Percentiles rank a stretch among this genome's conserved stretches.
phyloP scores from a whole-genome alignment of 108 stramenopile species.

The Pseudonitzschia multistriata region DNA sequence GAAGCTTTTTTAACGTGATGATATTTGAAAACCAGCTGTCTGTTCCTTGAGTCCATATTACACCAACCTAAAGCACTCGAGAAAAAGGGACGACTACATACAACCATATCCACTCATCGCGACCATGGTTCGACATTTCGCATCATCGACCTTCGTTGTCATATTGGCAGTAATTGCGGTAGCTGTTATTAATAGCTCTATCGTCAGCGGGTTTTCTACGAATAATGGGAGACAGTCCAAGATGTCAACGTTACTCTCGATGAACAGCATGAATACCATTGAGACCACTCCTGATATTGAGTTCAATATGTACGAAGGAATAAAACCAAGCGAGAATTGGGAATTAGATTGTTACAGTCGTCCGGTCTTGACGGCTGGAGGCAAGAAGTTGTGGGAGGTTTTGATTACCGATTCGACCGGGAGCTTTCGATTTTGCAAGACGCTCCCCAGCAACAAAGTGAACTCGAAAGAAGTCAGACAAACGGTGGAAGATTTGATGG shows the following conservation, averaged over 20 bases:
- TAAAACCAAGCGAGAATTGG: constrained; percentile 57
- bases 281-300: constrained; percentile 14
- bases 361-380: constrained; percentile 74
- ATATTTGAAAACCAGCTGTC: no score
- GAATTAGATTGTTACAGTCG: constrained; percentile 92
- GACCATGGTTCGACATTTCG: neutral
- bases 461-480: constrained; percentile 88
- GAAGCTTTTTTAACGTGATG: no score
- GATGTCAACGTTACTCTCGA: neutral
- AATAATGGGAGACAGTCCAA: constrained; percentile 3
- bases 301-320: constrained; percentile 5
- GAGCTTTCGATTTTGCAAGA: constrained; percentile 60
- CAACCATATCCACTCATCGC: neutral
- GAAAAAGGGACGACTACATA: no score
- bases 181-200: neutral
- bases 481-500: constrained; percentile 83
- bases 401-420: constrained; percentile 89
- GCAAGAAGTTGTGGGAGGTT: constrained; percentile 95
- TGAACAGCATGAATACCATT: neutral
- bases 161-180: neutral
- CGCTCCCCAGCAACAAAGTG: constrained; percentile 81
- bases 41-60: no score
- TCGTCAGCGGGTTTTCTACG: constrained; percentile 11
- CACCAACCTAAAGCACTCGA: no score
- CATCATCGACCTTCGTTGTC: neutral